These are phyloP conservation scores for Pseudogymnoascus sp. DNA, from an alignment of 2,329 filamentous ascomycete species.

Conservation along the genomic window DNA sequence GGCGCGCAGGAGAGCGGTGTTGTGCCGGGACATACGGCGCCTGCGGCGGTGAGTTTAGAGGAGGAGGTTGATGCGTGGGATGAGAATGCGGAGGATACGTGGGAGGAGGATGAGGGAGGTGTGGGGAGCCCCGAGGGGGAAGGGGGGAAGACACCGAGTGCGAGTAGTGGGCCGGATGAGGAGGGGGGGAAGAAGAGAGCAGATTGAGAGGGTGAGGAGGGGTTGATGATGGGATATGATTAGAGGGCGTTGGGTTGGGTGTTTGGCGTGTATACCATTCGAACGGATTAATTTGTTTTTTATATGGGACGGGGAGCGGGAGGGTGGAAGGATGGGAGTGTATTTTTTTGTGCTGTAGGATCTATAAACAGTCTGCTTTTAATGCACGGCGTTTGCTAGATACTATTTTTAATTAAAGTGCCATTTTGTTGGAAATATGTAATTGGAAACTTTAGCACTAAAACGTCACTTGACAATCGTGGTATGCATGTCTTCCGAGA, in stretches of 20 bases:
- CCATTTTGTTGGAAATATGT: background rate
- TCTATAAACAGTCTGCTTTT: background rate
- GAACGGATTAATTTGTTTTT: background rate
- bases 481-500: background rate
- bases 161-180: constrained; percentile 28
- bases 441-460: background rate
- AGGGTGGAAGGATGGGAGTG: background rate
- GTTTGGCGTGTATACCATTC: background rate
- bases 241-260: background rate
- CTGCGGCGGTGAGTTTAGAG: constrained; percentile 48
- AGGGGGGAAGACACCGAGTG: constrained; percentile 20
- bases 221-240: background rate
- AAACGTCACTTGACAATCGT: background rate
- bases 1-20: constrained; percentile 58
- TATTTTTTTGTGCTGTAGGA: background rate
- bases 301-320: background rate
- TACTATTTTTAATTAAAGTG: background rate
- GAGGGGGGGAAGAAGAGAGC: constrained; percentile 26
- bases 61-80: constrained; percentile 91
- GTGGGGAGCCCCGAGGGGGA: background rate
- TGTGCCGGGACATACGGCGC: constrained; percentile 32
- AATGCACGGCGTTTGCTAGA: background rate
- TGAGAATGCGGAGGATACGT: constrained; percentile 61
- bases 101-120: constrained; percentile 49
- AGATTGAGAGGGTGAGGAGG: constrained; percentile 14